Evolutionary conservation across 257 asterid species (phyloP), one percentile per base, ranked within the genome.

Genomic region (Scutellaria minor): DNA sequence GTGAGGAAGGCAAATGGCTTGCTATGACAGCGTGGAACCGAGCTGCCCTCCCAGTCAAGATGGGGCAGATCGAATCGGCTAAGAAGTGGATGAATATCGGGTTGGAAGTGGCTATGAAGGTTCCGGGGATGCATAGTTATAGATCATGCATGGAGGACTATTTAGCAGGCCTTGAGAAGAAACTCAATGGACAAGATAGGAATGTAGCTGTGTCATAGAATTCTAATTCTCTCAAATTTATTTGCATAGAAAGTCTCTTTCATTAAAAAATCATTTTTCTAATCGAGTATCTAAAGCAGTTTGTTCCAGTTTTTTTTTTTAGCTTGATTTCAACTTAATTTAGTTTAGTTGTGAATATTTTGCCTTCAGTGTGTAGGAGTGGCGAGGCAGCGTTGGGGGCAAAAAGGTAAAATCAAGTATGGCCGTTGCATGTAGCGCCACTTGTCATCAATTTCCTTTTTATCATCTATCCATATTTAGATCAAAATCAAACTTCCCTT

Each of bases 11-110:
- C 9, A 94, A 94, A 74, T 94, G 99, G 99, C 90, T 94, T 1
- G 86, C 98, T 54, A 87, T 81, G 85, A 91, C 99, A 7, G 99
- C 99, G 13, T 94, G 99, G 99, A 94, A 94, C 60, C 85, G 98
- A 45, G 98, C 97, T 62, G 92, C 97, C 31, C 78, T 90, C 8
- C 99, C 97, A 3, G 78, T 85, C 56, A 91, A 87, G 84, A 47
- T 91, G 88, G 99, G 96, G 59, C 79, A 87, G 22, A 75, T 73
- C 51, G 96, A 82, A 51, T 66, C 68, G 51, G 97, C 96, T 5
- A 86, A 77, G 81, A 92, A 87, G 79, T 95, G 99, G 99, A 92
- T 95, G 98, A 74, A 73, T 62, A 73, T 95, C 4, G 99, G 92
- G 9, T 77, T 95, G 89, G 98, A 92, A 74, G 41, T 92, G 69